phyloP scores from a whole-genome alignment of 768 basidiomycete species.

The Dacryopinax primogenitus region DNA sequence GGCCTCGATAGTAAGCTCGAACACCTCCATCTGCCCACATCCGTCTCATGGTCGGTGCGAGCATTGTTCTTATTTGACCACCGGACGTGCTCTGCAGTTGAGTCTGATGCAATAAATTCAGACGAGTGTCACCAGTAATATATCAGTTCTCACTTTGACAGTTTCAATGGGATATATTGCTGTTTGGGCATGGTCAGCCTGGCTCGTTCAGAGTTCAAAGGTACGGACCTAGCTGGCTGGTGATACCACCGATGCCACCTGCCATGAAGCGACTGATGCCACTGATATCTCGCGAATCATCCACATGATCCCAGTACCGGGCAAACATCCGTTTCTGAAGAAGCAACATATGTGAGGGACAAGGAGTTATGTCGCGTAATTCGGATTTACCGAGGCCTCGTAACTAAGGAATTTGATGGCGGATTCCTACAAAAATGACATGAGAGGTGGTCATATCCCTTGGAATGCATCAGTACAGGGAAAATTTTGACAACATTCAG shows the following conservation, averaged over 20 bases:
- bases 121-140: background rate
- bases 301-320: conserved; percentile 77
- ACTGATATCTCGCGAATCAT: conserved; percentile 78
- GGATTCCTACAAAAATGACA: conserved; percentile 49
- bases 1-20: conserved; percentile 78
- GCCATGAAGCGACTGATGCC: conserved; percentile 86
- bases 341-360: conserved; percentile 10
- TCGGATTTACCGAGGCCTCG: conserved; percentile 65
- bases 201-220: background rate
- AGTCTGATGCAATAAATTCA: conserved; percentile 37
- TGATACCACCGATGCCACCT: conserved; percentile 91
- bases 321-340: conserved; percentile 87
- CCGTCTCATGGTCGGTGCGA: conserved; percentile 46
- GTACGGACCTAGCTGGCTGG: conserved; percentile 72
- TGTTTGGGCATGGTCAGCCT: conserved; percentile 26
- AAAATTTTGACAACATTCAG: conserved; percentile 92
- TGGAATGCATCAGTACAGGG: conserved; percentile 33
- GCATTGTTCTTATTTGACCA: conserved; percentile 33
- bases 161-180: conserved; percentile 97
- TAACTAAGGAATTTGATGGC: conserved; percentile 97
- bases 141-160: conserved; percentile 47
- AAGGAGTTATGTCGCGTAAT: conserved; percentile 12
- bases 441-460: background rate
- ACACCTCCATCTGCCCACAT: conserved; percentile 71
- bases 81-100: conserved; percentile 91